These are phyloP conservation scores for Alternaria viburni DNA, from an alignment of 2,329 filamentous ascomycete species.

Conservation along the genomic window DNA sequence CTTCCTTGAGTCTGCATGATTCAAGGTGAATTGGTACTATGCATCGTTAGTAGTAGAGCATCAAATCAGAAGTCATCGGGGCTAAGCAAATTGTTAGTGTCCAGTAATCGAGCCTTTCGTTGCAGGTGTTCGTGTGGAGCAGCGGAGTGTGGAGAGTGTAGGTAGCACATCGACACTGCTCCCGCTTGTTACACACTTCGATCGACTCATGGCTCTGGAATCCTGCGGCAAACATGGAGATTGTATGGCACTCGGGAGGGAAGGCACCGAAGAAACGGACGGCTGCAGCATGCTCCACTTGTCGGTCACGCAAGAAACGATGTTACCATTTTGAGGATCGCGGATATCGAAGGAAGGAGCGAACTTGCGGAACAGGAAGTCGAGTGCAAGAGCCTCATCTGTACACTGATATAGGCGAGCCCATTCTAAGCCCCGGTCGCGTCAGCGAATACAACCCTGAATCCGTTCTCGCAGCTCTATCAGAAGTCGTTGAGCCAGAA, in stretches of 20 bases:
- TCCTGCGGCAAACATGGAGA: not conserved
- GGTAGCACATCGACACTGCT: not conserved
- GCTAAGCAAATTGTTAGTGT: not conserved
- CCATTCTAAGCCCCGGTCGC: not conserved
- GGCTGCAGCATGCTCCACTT: not conserved
- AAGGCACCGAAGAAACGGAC: not conserved
- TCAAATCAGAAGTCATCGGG: not conserved
- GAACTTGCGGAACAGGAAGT: not conserved
- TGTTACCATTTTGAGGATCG: not conserved
- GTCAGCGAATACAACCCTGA: slow-evolving; percentile 9
- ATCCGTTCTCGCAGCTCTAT: slow-evolving; percentile 4
- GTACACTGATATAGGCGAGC: not conserved
- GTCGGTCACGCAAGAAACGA: slow-evolving; percentile 7
- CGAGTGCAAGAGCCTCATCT: not conserved
- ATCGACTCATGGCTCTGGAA: not conserved
- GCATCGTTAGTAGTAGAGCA: not conserved
- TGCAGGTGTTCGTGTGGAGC: not conserved
- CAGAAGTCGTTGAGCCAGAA: not conserved
- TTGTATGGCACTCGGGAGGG: slow-evolving; percentile 3
- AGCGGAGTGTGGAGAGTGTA: not conserved
- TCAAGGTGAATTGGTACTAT: not conserved
- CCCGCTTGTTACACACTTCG: not conserved
- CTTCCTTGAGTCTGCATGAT: not conserved
- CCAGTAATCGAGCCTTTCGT: not conserved
- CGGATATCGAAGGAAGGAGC: not conserved